Evolutionary conservation across 768 basidiomycete genomes (phyloP).

Genomic region (Amanita phalloides): DNA sequence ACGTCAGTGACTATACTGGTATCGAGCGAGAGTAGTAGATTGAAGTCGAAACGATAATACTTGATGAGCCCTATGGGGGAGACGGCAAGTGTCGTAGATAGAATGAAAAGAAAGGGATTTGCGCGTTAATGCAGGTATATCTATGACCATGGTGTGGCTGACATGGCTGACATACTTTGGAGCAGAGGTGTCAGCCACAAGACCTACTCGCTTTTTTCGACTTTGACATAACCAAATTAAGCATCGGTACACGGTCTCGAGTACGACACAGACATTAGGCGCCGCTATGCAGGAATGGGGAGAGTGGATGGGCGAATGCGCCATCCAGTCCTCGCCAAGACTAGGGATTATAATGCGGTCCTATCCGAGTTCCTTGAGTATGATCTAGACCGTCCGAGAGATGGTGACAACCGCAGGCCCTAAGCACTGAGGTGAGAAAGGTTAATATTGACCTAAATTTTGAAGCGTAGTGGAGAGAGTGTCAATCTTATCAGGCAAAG

Average conservation of each 20-base stretch:
- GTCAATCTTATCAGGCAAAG: slow-evolving; percentile 3
- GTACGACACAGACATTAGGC: background rate
- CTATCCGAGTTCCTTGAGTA: background rate
- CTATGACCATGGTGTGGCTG: background rate
- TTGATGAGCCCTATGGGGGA: background rate
- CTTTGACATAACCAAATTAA: slow-evolving; percentile 1
- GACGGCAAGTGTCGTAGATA: background rate
- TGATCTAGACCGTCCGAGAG: background rate
- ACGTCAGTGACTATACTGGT: background rate
- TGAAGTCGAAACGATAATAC: background rate
- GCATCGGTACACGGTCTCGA: background rate
- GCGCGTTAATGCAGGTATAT: background rate
- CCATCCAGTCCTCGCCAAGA: background rate
- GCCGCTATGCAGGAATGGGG: background rate
- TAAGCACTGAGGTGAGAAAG: background rate
- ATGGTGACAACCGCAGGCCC: background rate
- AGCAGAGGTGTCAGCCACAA: slow-evolving; percentile 3
- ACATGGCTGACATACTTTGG: slow-evolving; percentile 3
- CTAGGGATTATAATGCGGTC: slow-evolving; percentile 1
- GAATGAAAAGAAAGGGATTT: background rate
- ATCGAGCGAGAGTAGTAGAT: background rate
- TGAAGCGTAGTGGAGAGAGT: background rate
- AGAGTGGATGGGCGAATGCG: background rate
- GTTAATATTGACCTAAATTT: slow-evolving; percentile 4
- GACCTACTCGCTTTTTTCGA: background rate